Base-by-base conservation (phyloP, 2,329 filamentous ascomycete genomes). In the Aspergillus aculeatus region DNA sequence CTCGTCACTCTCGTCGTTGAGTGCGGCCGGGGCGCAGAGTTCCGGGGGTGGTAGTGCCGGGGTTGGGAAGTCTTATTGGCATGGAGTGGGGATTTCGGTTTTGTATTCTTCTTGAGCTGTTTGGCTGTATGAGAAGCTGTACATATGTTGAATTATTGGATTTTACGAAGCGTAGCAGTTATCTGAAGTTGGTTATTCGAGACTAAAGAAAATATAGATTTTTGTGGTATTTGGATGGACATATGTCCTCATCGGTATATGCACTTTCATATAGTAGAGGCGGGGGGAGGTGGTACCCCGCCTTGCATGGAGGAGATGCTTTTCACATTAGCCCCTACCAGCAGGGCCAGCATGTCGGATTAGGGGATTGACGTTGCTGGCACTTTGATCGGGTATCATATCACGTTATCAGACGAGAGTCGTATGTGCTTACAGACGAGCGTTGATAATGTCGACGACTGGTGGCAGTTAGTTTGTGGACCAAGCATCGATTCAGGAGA, bases 401-500 rank as follows among this genome's bases (percentile, higher is more conserved):
- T 57, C 54, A 59, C 48, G 54, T 44, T 55, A 49, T 51, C 29
- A n/a, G 16, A 49, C 62, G 60, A 51, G 47, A 54, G n/a, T 44
- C 16, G 24, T 12, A 49, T 51, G 53, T 50, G 31, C 60, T 73
- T 79, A 82, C 65, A 79, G 72, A 65, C 81, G 84, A 69, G 83
- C 80, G 77, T 89, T 89, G 82, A 89, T 85, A 70, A 89, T 89
- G 68, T 89, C 86, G 69, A 88, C 84, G 73, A 89, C 81, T 83
- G 61, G 2, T 61, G 31, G 23, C 24, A 3, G 60, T 65, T 60
- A 65, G 61, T 21, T 64, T 58, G 65, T 47, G 29, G 31, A 2
- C 55, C 3, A 51, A 51, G 60, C 52, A 66, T 64, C 59, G 61
- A 57, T 4, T 6, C 10, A 29, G 57, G 64, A 44, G 58, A 58